phyloP scores from a whole-genome alignment of 345 rosid species.

The Eucalyptus grandis region DNA sequence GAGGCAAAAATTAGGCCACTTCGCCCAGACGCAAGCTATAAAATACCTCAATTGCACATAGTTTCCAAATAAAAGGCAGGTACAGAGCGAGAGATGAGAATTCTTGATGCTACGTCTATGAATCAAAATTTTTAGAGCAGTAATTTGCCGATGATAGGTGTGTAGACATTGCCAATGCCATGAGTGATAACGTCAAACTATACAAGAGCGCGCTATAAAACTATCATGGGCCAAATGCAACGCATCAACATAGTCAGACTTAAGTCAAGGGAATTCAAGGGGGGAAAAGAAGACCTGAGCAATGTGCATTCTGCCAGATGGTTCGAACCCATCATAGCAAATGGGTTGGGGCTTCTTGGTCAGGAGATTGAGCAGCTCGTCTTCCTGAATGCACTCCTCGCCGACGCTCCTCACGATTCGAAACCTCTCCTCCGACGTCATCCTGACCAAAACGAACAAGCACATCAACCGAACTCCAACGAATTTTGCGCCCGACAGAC shows the following conservation, averaged over 20 bases:
- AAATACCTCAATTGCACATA: neutral
- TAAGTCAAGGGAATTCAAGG: neutral
- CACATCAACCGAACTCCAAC: neutral
- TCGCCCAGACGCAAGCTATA: neutral
- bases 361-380: conserved; percentile 58
- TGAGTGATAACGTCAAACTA: neutral
- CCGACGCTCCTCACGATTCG: conserved; percentile 58
- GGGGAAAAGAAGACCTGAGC: conserved; percentile 42
- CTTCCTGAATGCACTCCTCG: conserved; percentile 81
- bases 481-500: neutral
- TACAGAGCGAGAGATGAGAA: neutral
- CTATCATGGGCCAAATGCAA: neutral
- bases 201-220: neutral
- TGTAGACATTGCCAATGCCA: neutral
- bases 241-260: too few species aligned
- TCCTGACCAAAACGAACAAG: conserved; percentile 11
- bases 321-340: conserved; percentile 90
- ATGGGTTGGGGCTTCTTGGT: conserved; percentile 58
- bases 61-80: neutral
- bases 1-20: neutral
- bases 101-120: neutral
- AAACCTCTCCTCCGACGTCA: conserved; percentile 57
- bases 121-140: neutral
- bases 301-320: conserved; percentile 91
- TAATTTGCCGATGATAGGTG: too few species aligned